These are phyloP conservation scores for Sungouiella thailandica DNA, from an alignment of 805 yeast species.

Conservation along the genomic window DNA sequence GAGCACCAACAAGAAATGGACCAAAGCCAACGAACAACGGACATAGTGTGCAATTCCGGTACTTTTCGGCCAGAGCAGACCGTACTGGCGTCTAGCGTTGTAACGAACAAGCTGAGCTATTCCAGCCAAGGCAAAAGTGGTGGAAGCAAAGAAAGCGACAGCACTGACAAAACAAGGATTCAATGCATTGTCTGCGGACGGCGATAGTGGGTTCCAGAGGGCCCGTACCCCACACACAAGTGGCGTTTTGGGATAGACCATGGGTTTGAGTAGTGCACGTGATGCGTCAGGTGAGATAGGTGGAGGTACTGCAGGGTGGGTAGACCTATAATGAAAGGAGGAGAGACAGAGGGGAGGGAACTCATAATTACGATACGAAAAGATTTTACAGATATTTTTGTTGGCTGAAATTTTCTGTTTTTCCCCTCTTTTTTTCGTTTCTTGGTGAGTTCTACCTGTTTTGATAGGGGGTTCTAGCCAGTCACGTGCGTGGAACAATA, in stretches of 20 bases:
- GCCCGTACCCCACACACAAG: slow-evolving; percentile 12
- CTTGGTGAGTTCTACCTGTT: too few species aligned
- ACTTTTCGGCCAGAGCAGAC: slow-evolving; percentile 16
- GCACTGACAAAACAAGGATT: slow-evolving; percentile 29
- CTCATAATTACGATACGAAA: too few species aligned
- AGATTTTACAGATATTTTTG: too few species aligned
- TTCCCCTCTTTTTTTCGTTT: too few species aligned
- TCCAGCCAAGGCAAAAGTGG: slow-evolving; percentile 4
- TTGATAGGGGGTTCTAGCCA: too few species aligned
- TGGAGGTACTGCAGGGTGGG: too few species aligned
- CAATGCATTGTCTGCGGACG: slow-evolving; percentile 26
- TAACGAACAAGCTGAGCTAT: slow-evolving; percentile 1
- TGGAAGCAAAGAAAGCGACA: slow-evolving; percentile 8
- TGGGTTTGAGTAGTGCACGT: too few species aligned
- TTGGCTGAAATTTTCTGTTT: too few species aligned
- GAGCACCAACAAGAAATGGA: slow-evolving; percentile 13
- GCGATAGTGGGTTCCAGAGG: slow-evolving; percentile 18
- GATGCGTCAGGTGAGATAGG: too few species aligned
- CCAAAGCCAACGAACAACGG: slow-evolving; percentile 15
- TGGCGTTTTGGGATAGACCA: neutral
- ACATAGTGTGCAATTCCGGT: slow-evolving; percentile 23
- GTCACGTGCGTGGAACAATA: too few species aligned
- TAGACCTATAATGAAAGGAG: too few species aligned
- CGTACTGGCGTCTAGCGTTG: slow-evolving; percentile 8
- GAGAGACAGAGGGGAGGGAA: too few species aligned